Evolutionary conservation across 768 basidiomycete species (phyloP), one percentile per base, ranked within the genome.

Genomic region (Naematelia aurantialba): DNA sequence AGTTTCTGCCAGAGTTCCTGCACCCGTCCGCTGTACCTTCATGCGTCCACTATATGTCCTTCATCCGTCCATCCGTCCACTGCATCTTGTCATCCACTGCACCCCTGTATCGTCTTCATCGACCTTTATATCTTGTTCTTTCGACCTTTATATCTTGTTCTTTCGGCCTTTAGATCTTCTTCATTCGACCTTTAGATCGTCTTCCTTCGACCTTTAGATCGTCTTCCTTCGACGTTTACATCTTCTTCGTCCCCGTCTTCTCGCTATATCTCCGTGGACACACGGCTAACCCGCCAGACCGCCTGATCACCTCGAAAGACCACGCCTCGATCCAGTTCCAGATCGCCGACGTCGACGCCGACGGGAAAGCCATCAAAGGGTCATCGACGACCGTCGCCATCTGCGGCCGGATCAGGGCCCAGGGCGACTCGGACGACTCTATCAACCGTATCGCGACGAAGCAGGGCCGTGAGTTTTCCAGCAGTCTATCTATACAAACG

Each of bases 271-370:
- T 39, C n/a, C n/a, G n/a, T n/a, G n/a, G n/a, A n/a, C n/a, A n/a
- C n/a, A n/a, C n/a, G 27, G 17, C 30, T 53, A 42, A 25, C 5
- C 3, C 46, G 46, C 2, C 61, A 96, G 92, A 93, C 85, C 91
- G 94, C 69, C 83, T 99, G 75, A 97, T 99, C 81, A 97, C 89
- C 66, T 89, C 94, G 71, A 98, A 98, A 82, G 96, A 99, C 81
- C 91, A 98, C 78, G 94, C 96, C 31, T 96, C 93, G 29, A 92
- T 99, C 75, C 96, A 99, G 79, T 87, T 99, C 79, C 88, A 86
- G 80, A 83, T 99, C 70, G 88, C 83, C 61, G 94, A 98, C 73
- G 96, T 99, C 74, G 93, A 98, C 76, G 70, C 75, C 58, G 85
- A 87, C 54, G 93, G 92, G 76, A 72, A 74, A 58, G 76, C 75